Evolutionary conservation across 2,329 filamentous ascomycete genomes (phyloP).

Genomic region (Bertia moriformis): DNA sequence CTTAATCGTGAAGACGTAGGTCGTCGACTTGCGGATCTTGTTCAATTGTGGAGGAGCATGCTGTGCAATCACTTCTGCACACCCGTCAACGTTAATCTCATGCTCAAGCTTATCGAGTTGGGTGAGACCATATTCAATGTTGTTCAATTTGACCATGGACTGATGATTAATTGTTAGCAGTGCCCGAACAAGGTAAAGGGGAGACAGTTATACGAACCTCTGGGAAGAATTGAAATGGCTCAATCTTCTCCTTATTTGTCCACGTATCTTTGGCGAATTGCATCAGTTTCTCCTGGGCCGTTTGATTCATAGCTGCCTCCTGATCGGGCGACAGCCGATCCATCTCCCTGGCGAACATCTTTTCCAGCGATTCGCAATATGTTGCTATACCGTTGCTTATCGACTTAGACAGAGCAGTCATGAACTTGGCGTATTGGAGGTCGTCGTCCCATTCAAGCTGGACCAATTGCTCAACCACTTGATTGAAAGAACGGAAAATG

Average conservation of each 20-base stretch:
- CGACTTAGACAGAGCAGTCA: slow-evolving; percentile 60
- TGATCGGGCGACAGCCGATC: slow-evolving; percentile 59
- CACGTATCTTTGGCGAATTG: slow-evolving; percentile 59
- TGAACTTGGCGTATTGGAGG: slow-evolving; percentile 61
- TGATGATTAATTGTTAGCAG: slow-evolving; percentile 14
- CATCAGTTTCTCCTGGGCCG: slow-evolving; percentile 58
- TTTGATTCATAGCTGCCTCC: slow-evolving; percentile 50
- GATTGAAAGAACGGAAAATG: slow-evolving; percentile 60
- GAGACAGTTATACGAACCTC: slow-evolving; percentile 29
- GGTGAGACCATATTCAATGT: slow-evolving; percentile 58
- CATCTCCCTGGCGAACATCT: slow-evolving; percentile 56
- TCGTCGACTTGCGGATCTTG: slow-evolving; percentile 35
- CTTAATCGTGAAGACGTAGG: slow-evolving; percentile 67
- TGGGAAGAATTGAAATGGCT: slow-evolving; percentile 62
- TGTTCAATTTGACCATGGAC: slow-evolving; percentile 64
- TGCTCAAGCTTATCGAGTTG: slow-evolving; percentile 57
- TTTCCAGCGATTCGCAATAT: slow-evolving; percentile 59
- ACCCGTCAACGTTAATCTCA: slow-evolving; percentile 59
- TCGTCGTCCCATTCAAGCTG: slow-evolving; percentile 61
- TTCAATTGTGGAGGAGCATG: slow-evolving; percentile 35
- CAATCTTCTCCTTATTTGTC: slow-evolving; percentile 57
- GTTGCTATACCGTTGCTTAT: slow-evolving; percentile 49
- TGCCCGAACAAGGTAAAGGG: slow-evolving; percentile 3
- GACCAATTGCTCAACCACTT: slow-evolving; percentile 55
- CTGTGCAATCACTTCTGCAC: slow-evolving; percentile 52